These are phyloP conservation scores for Desmodesmus armatus DNA, from an alignment of 139 green algal species.

Conservation along the genomic window DNA sequence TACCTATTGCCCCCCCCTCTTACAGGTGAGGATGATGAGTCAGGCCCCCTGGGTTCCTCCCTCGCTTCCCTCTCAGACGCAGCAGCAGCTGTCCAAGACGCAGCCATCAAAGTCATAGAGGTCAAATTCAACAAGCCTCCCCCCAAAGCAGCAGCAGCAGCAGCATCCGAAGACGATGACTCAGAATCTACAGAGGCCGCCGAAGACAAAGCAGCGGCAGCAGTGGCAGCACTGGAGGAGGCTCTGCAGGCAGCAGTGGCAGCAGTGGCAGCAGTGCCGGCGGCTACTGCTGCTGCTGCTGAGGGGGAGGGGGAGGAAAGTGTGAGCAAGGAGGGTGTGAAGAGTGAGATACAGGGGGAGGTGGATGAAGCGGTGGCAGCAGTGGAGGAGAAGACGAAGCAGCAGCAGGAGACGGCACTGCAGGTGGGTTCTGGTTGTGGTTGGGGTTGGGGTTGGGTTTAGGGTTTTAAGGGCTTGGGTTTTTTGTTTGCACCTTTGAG, in stretches of 20 bases:
- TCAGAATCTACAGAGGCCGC: too few relatives aligned
- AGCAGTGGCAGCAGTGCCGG: background rate
- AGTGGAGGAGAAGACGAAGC: slow-evolving; percentile 2
- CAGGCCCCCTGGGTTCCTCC: background rate
- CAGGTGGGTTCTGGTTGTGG: background rate
- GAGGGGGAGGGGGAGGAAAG: too few relatives aligned
- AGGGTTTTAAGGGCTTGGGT: too few relatives aligned
- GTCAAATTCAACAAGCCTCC: background rate
- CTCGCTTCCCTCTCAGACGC: slow-evolving; percentile 15
- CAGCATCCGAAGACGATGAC: background rate
- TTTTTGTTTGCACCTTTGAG: too few relatives aligned
- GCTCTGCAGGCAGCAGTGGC: background rate
- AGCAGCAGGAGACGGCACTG: slow-evolving; percentile 27
- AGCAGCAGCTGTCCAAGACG: background rate
- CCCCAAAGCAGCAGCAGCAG: slow-evolving; percentile 20
- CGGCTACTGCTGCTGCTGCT: slow-evolving; percentile 26
- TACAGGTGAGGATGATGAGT: too few relatives aligned
- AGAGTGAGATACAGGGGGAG: background rate
- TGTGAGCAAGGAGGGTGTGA: background rate
- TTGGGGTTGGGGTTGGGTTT: too few relatives aligned
- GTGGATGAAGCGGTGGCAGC: slow-evolving; percentile 1
- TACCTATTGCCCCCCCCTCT: too few relatives aligned
- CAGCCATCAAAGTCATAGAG: slow-evolving; percentile 8
- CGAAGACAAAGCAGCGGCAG: slow-evolving; percentile 8
- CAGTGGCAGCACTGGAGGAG: background rate